These are phyloP conservation scores for Fomitopsis schrenkii DNA, from an alignment of 1,284 basidiomycete genomes.

Conservation along the genomic window DNA sequence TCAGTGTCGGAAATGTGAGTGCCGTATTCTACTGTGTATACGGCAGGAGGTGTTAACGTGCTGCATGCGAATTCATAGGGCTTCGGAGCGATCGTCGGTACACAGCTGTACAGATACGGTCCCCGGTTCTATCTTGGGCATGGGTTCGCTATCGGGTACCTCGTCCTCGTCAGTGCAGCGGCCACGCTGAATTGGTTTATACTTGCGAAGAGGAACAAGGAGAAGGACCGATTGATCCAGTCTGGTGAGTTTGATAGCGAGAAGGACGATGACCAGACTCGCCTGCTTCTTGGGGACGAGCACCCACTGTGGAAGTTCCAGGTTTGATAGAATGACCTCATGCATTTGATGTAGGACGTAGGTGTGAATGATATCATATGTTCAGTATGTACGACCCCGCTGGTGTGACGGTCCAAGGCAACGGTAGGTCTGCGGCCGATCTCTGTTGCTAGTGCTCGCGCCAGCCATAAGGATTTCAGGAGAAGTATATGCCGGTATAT, in stretches of 20 bases:
- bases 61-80: neutral
- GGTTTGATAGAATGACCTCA: neutral
- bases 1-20: conserved; percentile 51
- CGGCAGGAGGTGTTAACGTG: neutral
- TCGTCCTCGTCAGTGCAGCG: conserved; percentile 1
- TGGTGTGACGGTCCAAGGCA: too few species aligned
- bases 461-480: too few species aligned
- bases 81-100: conserved; percentile 10
- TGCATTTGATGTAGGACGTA: neutral
- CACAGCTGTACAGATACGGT: conserved; percentile 8
- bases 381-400: neutral
- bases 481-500: too few species aligned
- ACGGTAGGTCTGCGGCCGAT: too few species aligned
- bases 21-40: too few species aligned
- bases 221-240: conserved; percentile 5
- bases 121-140: conserved; percentile 10
- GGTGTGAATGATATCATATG: neutral
- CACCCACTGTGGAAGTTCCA: conserved; percentile 11
- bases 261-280: conserved; percentile 3
- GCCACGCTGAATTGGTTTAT: conserved; percentile 7
- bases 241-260: neutral
- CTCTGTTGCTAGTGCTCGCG: too few species aligned
- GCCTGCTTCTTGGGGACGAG: conserved; percentile 7
- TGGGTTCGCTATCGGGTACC: conserved; percentile 8
- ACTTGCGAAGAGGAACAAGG: conserved; percentile 6